These are phyloP conservation scores for Podospora fimiseda DNA, from an alignment of 495 filamentous ascomycete species.

Conservation along the genomic window DNA sequence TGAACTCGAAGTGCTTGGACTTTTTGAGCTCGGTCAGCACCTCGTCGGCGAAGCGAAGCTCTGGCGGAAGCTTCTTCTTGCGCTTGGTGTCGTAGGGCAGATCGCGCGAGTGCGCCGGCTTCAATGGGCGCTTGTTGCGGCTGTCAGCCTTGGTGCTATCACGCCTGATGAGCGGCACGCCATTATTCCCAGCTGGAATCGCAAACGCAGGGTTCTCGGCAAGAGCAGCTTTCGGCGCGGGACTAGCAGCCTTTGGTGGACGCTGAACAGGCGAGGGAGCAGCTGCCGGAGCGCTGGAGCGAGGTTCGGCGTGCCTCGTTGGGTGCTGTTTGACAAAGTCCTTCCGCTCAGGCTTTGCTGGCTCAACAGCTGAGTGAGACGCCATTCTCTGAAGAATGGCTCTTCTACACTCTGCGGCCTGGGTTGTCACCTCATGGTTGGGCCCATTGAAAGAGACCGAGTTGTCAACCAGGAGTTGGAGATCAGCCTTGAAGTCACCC, in stretches of 20 bases:
- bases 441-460: constrained; percentile 74
- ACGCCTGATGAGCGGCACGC: constrained; percentile 86
- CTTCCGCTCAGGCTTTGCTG: constrained; percentile 49
- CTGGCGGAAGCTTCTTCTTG: constrained; percentile 86
- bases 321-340: constrained; percentile 40
- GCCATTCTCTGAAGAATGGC: constrained; percentile 56
- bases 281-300: constrained; percentile 35
- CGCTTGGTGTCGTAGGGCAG: constrained; percentile 74
- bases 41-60: constrained; percentile 83
- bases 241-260: constrained; percentile 20
- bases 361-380: constrained; percentile 42
- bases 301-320: constrained; percentile 40
- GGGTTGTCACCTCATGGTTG: constrained; percentile 59
- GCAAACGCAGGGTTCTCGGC: constrained; percentile 63
- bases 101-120: constrained; percentile 81
- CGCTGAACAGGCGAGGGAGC: constrained; percentile 34
- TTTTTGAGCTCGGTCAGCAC: constrained; percentile 74
- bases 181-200: constrained; percentile 60
- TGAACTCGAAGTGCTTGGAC: constrained; percentile 56
- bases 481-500: constrained; percentile 61
- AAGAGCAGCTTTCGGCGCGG: constrained; percentile 27
- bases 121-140: constrained; percentile 89
- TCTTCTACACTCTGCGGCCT: constrained; percentile 55
- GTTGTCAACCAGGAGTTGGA: constrained; percentile 70
- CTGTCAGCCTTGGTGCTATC: constrained; percentile 69